These are phyloP conservation scores for Phytophthora idaei DNA, from an alignment of 352 stramenopile genomes.

Conservation along the genomic window DNA sequence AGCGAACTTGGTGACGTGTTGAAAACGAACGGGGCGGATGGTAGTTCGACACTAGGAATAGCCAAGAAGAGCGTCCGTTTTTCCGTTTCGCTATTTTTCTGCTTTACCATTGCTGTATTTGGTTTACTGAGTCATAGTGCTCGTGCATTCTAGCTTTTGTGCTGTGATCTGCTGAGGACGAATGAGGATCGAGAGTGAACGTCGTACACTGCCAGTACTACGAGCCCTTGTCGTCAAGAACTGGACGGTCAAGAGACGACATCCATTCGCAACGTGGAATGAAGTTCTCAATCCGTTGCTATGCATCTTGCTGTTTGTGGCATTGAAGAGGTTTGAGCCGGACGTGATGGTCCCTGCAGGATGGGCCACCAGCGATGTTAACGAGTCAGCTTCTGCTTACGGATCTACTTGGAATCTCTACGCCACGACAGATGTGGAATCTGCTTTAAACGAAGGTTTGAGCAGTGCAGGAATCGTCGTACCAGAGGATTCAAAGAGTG, in stretches of 20 bases:
- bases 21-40: constrained; percentile 2
- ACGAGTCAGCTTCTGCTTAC: constrained; percentile 33
- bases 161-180: neutral
- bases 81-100: constrained; percentile 20
- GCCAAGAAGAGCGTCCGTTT: constrained; percentile 19
- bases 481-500: constrained; percentile 9
- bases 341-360: constrained; percentile 54
- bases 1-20: neutral
- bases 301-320: constrained; percentile 76
- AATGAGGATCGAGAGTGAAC: constrained; percentile 10
- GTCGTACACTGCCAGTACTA: constrained; percentile 17
- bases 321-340: constrained; percentile 63
- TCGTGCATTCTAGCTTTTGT: constrained; percentile 7
- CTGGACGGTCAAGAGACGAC: constrained; percentile 71
- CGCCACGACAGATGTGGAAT: constrained; percentile 22
- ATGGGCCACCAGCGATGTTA: constrained; percentile 46
- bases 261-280: constrained; percentile 62
- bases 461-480: constrained; percentile 27
- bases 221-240: constrained; percentile 75
- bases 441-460: constrained; percentile 24
- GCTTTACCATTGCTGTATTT: neutral
- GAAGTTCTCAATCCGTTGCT: constrained; percentile 73
- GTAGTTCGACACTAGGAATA: constrained; percentile 12
- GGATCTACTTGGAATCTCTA: constrained; percentile 60
- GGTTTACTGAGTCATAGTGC: neutral